These are phyloP conservation scores for Penicillium arizonense DNA, from an alignment of 495 filamentous ascomycete genomes.

Conservation along the genomic window DNA sequence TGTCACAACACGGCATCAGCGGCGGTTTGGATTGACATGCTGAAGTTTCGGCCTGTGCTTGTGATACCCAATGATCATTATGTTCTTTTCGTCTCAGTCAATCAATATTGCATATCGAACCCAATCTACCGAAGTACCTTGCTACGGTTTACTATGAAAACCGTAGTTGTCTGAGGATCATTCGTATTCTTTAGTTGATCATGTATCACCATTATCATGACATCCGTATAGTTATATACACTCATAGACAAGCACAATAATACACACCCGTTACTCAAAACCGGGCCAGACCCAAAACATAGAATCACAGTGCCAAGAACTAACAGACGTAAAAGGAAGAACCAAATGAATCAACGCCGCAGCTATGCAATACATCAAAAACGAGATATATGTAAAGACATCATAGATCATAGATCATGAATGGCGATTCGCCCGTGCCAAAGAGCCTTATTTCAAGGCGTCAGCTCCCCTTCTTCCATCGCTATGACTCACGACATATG, in stretches of 20 bases:
- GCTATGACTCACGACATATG: slow-evolving; percentile 27
- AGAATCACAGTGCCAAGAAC: background rate
- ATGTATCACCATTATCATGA: slow-evolving; percentile 26
- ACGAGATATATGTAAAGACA: background rate
- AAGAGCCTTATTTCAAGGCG: background rate
- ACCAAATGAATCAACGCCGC: slow-evolving; percentile 1
- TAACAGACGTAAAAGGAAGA: background rate
- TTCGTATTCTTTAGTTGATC: slow-evolving; percentile 17
- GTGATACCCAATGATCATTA: slow-evolving; percentile 7
- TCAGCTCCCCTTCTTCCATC: slow-evolving; percentile 6
- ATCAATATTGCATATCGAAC: background rate
- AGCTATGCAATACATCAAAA: background rate
- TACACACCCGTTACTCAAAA: background rate
- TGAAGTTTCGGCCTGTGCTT: background rate
- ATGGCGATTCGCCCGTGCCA: background rate
- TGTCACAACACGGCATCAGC: background rate
- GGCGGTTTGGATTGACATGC: background rate
- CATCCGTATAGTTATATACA: slow-evolving; percentile 27
- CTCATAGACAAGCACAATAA: slow-evolving; percentile 14
- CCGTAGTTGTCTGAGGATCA: background rate
- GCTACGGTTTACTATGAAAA: background rate
- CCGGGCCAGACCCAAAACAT: background rate
- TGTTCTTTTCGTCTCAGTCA: background rate
- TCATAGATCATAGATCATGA: too few species aligned
- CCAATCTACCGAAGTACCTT: background rate